Conservation (phyloP, 306 rosid genomes). For the Pterocarpus santalinus region DNA sequence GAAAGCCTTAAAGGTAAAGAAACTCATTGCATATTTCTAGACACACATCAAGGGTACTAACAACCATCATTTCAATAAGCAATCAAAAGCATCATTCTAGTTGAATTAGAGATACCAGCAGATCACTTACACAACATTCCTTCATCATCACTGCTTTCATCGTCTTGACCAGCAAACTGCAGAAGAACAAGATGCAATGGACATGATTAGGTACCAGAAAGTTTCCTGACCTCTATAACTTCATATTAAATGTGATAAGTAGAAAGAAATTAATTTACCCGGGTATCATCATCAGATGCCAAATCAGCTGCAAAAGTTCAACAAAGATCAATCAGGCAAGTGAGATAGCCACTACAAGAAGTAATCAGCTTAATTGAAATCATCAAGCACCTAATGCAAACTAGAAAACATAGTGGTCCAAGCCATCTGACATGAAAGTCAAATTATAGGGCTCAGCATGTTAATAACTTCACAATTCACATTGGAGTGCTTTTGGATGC, state of each 20-base stretch:
- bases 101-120: constrained; percentile 17
- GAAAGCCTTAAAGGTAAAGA: neutral
- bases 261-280: constrained; percentile 53
- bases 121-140: constrained; percentile 90
- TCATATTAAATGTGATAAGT: constrained; percentile 34
- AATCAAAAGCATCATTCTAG: constrained; percentile 32
- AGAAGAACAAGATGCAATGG: constrained; percentile 39
- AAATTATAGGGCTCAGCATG: neutral
- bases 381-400: constrained; percentile 12
- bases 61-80: constrained; percentile 28
- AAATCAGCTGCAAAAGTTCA: constrained; percentile 70
- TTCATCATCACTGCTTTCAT: constrained; percentile 81
- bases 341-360: constrained; percentile 27
- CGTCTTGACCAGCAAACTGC: constrained; percentile 72
- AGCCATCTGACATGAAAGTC: neutral
- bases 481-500: neutral
- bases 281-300: constrained; percentile 65
- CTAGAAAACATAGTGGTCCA: neutral
- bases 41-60: constrained; percentile 19
- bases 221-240: constrained; percentile 6
- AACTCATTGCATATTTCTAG: constrained; percentile 8
- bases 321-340: constrained; percentile 38
- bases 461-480: neutral
- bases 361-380: constrained; percentile 16
- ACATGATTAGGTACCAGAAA: constrained; percentile 41